Base-by-base conservation (phyloP, 768 basidiomycete genomes). In the Cystobasidium ongulense region DNA sequence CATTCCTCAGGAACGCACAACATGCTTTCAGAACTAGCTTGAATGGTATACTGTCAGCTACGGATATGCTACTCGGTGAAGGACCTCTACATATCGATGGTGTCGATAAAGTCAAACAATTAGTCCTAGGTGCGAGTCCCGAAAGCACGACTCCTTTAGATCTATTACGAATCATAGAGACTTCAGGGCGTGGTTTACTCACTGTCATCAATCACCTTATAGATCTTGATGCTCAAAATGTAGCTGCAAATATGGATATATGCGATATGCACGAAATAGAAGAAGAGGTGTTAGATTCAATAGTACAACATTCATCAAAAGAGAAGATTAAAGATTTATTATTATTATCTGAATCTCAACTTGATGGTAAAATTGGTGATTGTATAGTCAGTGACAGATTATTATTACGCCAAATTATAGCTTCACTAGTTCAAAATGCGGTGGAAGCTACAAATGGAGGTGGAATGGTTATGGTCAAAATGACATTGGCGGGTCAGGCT, bases 21-120 rank as follows among this genome's bases (percentile, higher is more conserved):
- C 66, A 68, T 53, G 38, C 66, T 39, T 50, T 68, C 66, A 23
- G 66, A 27, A 68, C 66, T 29, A 23, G 39, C 66, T 31, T 68
- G n/a, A 68, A 68, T 25, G 66, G 66, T 4, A 52, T 68, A 35
- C 66, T 68, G 8, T 68, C 66, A 35, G 66, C 66, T 35, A 43
- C 66, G 8, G 66, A 68, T n/a, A 68, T 68, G 66, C 50, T 68
- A 3, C 46, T 68, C 25, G 27, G 29, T 29, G 17, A 59, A 29
- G 29, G 29, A 3, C 33, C 57, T 59, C 7, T 29, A 35, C 57
- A 59, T 7, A 4, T 17, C 27, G 29, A 50, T n/a, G 17, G 27
- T 17, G 4, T 23, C 25, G 46, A 68, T 8, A 53, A 23, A 31
- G 46, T 43, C 3, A 18, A 53, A 7, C 15, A 8, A 4, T 8